Evolutionary conservation across 1,284 basidiomycete genomes (phyloP).

Genomic region (Naganishia albida): DNA sequence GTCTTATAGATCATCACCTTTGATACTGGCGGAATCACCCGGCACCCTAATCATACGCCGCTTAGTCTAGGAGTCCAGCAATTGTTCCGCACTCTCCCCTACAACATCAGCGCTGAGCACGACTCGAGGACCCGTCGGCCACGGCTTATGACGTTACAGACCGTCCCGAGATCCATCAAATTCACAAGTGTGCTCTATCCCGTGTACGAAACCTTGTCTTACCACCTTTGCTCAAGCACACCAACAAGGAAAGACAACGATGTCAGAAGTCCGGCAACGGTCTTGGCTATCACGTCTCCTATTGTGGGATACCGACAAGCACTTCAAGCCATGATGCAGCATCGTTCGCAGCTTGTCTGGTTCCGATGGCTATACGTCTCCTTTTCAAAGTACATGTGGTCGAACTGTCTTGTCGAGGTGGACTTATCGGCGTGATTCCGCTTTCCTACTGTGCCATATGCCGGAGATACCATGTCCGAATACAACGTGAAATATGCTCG

Average conservation of each 20-base stretch:
- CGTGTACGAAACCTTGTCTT: conserved; percentile 1
- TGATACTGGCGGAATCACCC: conserved; percentile 76
- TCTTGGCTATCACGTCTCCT: conserved; percentile 59
- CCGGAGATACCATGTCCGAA: background rate
- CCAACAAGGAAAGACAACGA: background rate
- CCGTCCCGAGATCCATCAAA: conserved; percentile 22
- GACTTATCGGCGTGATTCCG: background rate
- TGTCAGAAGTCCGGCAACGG: no score
- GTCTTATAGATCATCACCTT: conserved; percentile 72
- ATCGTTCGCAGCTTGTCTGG: conserved; percentile 80
- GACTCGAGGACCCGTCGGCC: conserved; percentile 17
- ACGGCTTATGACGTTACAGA: conserved; percentile 26
- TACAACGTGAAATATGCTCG: conserved; percentile 4
- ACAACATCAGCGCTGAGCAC: background rate
- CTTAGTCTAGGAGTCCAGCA: conserved; percentile 57
- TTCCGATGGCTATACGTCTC: conserved; percentile 81
- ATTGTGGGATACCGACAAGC: conserved; percentile 62
- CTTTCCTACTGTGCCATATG: background rate
- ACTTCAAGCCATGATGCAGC: conserved; percentile 70
- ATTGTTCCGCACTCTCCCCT: conserved; percentile 13
- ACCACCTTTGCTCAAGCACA: background rate
- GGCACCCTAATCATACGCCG: conserved; percentile 86
- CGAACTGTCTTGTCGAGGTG: conserved; percentile 68
- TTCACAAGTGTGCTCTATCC: conserved; percentile 25
- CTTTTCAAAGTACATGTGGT: conserved; percentile 91